Evolutionary conservation across 2,329 filamentous ascomycete species (phyloP).

Genomic region (Dothideomycetes sp.): DNA sequence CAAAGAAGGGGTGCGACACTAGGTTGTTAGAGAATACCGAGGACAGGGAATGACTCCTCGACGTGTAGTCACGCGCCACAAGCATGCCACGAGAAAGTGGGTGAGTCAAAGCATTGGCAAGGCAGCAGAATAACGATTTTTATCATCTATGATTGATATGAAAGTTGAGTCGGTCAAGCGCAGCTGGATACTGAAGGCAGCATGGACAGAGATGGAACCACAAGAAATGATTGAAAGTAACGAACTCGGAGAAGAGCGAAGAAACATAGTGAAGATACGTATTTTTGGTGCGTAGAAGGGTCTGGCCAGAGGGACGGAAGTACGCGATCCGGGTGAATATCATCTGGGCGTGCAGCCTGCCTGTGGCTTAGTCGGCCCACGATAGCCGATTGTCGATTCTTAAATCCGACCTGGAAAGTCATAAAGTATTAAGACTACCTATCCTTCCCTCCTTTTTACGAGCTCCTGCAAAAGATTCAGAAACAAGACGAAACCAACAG

Average conservation of each 20-base stretch:
- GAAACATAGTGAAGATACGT: not conserved
- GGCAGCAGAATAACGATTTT: not conserved
- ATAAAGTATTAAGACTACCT: not conserved
- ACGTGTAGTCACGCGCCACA: not conserved
- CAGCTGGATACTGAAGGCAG: too few species aligned
- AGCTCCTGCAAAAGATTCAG: not conserved
- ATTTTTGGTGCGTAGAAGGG: constrained; percentile 8
- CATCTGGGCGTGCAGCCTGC: constrained; percentile 7
- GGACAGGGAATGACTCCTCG: not conserved
- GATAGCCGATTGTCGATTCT: constrained; percentile 8
- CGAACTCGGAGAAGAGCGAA: not conserved
- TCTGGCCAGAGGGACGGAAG: constrained; percentile 5
- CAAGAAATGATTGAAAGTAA: not conserved
- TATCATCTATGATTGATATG: not conserved
- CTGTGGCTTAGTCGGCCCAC: constrained; percentile 10
- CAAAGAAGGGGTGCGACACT: not conserved
- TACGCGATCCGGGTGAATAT: constrained; percentile 5
- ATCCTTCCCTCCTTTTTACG: too few species aligned
- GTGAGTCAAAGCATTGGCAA: not conserved
- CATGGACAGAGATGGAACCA: not conserved
- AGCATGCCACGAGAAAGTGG: not conserved
- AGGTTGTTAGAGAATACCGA: not conserved
- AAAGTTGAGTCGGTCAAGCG: not conserved
- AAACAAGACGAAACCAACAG: constrained; percentile 1
- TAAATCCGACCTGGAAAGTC: not conserved